phyloP scores from a whole-genome alignment of 2,329 filamentous ascomycete genomes.

The Arthrinium phaeospermum region DNA sequence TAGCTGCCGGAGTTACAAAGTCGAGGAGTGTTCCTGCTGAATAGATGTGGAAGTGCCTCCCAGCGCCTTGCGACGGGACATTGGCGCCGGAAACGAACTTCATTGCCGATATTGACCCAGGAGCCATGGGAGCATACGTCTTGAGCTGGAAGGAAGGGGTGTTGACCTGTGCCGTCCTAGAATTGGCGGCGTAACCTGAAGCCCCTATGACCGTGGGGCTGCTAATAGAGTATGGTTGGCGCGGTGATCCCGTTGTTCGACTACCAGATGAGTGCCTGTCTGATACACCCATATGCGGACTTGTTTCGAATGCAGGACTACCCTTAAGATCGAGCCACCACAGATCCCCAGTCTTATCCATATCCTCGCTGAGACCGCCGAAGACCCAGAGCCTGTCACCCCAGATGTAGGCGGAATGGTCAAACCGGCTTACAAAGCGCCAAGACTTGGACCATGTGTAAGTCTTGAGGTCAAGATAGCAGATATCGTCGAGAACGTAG shows the following conservation, averaged over 20 bases:
- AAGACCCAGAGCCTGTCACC: slow-evolving; percentile 94
- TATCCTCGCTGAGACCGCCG: slow-evolving; percentile 90
- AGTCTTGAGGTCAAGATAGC: slow-evolving; percentile 94
- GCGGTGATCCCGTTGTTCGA: slow-evolving; percentile 55
- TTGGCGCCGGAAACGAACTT: slow-evolving; percentile 89
- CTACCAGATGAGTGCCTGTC: slow-evolving; percentile 51
- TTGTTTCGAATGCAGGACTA: slow-evolving; percentile 80
- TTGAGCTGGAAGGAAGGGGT: slow-evolving; percentile 70
- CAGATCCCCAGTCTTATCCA: slow-evolving; percentile 95
- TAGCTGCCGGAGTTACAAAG: slow-evolving; percentile 90
- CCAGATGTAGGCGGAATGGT: slow-evolving; percentile 94
- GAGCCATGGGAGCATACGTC: slow-evolving; percentile 81
- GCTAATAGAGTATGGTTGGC: slow-evolving; percentile 57
- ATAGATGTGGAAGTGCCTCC: slow-evolving; percentile 94
- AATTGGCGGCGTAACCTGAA: slow-evolving; percentile 71
- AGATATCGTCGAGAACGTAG: slow-evolving; percentile 92
- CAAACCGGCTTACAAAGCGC: slow-evolving; percentile 93
- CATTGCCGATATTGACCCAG: slow-evolving; percentile 86
- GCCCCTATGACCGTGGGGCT: slow-evolving; percentile 59
- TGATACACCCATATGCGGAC: slow-evolving; percentile 60
- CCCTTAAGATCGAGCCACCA: slow-evolving; percentile 98
- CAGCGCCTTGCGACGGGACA: slow-evolving; percentile 86
- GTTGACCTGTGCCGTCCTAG: slow-evolving; percentile 69
- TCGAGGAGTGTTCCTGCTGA: slow-evolving; percentile 92
- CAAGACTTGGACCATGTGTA: slow-evolving; percentile 97